Percentiles rank a stretch among this genome's conserved stretches.
Conservation (phyloP, 2,329 filamentous ascomycete genomes). For the Ophiostoma ips region DNA sequence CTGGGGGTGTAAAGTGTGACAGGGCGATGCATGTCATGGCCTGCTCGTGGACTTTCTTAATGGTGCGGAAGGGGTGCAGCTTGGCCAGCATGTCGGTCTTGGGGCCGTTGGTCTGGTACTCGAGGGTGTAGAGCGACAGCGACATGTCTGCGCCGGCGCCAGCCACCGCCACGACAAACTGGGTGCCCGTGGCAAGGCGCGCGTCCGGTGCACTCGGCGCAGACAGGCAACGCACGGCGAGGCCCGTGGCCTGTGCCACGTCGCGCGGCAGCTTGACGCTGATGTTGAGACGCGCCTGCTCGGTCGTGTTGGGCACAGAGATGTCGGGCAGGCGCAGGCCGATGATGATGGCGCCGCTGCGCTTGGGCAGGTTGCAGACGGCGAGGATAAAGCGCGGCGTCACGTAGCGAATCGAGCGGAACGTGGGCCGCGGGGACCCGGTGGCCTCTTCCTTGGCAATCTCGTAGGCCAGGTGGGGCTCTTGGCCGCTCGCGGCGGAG, state of each 20-base stretch:
- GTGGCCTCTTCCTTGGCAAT: slow-evolving; percentile 31
- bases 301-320: slow-evolving; percentile 19
- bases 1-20: slow-evolving; percentile 38
- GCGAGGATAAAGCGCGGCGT: slow-evolving; percentile 43
- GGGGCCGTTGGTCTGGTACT: slow-evolving; percentile 42
- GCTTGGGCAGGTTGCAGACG: slow-evolving; percentile 43
- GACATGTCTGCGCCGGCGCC: slow-evolving; percentile 60
- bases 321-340: slow-evolving; percentile 33
- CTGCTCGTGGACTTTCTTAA: slow-evolving; percentile 40
- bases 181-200: slow-evolving; percentile 45
- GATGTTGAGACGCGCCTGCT: slow-evolving; percentile 34
- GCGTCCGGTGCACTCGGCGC: slow-evolving; percentile 31
- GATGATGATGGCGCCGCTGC: slow-evolving; percentile 41
- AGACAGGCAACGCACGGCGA: slow-evolving; percentile 61
- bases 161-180: slow-evolving; percentile 69
- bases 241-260: slow-evolving; percentile 60
- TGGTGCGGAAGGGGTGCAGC: slow-evolving; percentile 35
- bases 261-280: slow-evolving; percentile 43
- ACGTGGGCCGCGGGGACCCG: slow-evolving; percentile 31
- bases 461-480: slow-evolving; percentile 37
- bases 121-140: slow-evolving; percentile 63
- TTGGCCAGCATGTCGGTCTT: slow-evolving; percentile 38
- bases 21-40: slow-evolving; percentile 47
- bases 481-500: slow-evolving; percentile 23
- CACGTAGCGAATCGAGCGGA: slow-evolving; percentile 46